phyloP scores from a whole-genome alignment of 2,329 filamentous ascomycete genomes.

The Aspergillus chevalieri region DNA sequence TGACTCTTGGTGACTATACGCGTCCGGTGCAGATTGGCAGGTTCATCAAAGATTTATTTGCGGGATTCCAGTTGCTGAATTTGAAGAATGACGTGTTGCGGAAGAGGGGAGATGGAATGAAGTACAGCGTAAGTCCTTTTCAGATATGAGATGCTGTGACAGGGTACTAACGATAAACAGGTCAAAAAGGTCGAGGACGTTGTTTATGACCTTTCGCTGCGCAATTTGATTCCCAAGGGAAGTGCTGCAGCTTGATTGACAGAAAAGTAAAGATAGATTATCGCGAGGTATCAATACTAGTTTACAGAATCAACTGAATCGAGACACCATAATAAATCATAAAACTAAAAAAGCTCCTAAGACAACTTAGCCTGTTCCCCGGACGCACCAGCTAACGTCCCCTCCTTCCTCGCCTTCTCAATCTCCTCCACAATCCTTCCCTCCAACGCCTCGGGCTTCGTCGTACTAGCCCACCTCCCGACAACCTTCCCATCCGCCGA shows the following conservation, averaged over 20 bases:
- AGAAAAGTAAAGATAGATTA: no score
- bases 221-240: slow-evolving; percentile 64
- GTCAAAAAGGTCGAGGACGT: slow-evolving; percentile 98
- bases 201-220: slow-evolving; percentile 86
- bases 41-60: slow-evolving; percentile 92
- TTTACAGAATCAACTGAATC: neutral
- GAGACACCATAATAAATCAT: neutral
- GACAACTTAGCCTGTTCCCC: slow-evolving; percentile 19
- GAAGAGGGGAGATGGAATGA: slow-evolving; percentile 84
- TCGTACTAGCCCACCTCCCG: slow-evolving; percentile 77
- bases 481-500: slow-evolving; percentile 80
- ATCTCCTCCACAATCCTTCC: slow-evolving; percentile 69
- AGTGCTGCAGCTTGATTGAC: neutral
- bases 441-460: slow-evolving; percentile 78
- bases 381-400: slow-evolving; percentile 19
- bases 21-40: slow-evolving; percentile 80
- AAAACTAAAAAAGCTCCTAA: slow-evolving; percentile 1
- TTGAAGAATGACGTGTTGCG: slow-evolving; percentile 91
- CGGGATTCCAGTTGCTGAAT: slow-evolving; percentile 94
- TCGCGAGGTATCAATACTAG: no score
- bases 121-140: slow-evolving; percentile 61
- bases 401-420: slow-evolving; percentile 45
- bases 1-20: slow-evolving; percentile 81
- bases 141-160: neutral
- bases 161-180: slow-evolving; percentile 22